Evolutionary conservation across 805 yeast genomes (phyloP).

Genomic region (Suhomyces xylopsoci): DNA sequence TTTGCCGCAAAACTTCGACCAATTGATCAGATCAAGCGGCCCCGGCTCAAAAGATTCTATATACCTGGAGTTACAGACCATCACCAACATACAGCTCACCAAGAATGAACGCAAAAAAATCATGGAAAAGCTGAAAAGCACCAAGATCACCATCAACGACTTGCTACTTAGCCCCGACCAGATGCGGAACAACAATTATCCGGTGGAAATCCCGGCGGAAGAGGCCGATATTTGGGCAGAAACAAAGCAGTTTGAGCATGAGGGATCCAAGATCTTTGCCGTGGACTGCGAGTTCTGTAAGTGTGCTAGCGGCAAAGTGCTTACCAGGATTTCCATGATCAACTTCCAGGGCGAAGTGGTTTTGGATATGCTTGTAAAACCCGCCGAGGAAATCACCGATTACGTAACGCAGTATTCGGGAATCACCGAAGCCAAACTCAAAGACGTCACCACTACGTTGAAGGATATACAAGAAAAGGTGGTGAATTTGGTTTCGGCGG

Average conservation of each 20-base stretch:
- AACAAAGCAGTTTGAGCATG: constrained; percentile 52
- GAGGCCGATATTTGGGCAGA: constrained; percentile 46
- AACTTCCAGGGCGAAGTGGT: constrained; percentile 59
- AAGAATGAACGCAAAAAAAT: constrained; percentile 51
- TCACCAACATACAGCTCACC: constrained; percentile 55
- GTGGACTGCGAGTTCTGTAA: constrained; percentile 94
- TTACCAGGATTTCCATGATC: constrained; percentile 76
- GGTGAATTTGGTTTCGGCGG: constrained; percentile 42
- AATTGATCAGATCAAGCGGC: constrained; percentile 48
- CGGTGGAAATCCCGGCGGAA: constrained; percentile 35
- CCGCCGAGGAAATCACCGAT: constrained; percentile 68
- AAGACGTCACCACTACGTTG: constrained; percentile 59
- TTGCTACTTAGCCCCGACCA: constrained; percentile 50
- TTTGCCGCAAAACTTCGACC: constrained; percentile 38
- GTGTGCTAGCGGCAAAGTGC: constrained; percentile 56
- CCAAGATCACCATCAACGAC: constrained; percentile 48
- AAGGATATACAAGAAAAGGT: constrained; percentile 65
- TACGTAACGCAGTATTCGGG: constrained; percentile 86
- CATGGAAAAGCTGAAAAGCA: constrained; percentile 27
- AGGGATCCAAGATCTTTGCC: constrained; percentile 66
- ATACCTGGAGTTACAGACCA: constrained; percentile 52
- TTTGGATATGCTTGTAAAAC: constrained; percentile 75
- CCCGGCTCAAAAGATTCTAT: constrained; percentile 66
- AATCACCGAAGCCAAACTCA: constrained; percentile 67
- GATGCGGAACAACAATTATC: constrained; percentile 51